Conservation (phyloP, 345 rosid species). For the Gossypium longicalyx region DNA sequence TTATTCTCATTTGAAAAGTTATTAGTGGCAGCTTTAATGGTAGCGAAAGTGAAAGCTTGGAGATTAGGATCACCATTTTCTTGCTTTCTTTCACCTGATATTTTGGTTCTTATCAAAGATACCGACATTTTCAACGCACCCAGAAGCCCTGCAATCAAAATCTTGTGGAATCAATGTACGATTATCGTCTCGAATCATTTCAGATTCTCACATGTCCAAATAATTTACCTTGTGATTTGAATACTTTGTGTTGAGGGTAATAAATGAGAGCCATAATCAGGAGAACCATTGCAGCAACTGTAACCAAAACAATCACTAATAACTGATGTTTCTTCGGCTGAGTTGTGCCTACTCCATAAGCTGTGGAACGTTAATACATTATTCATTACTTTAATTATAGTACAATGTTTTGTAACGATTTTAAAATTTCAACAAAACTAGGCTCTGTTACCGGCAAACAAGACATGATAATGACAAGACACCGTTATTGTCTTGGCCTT, state of each 20-base stretch:
- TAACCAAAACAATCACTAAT: not conserved
- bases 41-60: not conserved
- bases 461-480: not conserved
- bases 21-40: constrained; percentile 9
- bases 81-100: not conserved
- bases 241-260: not conserved
- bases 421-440: not conserved
- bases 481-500: no score
- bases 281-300: not conserved
- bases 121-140: not conserved
- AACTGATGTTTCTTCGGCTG: not conserved
- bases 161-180: not conserved
- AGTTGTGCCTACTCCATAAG: not conserved
- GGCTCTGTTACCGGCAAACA: not conserved
- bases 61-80: not conserved
- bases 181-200: not conserved
- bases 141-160: not conserved
- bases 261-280: not conserved
- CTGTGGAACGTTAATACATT: not conserved
- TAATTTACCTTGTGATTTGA: not conserved
- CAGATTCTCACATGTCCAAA: not conserved
- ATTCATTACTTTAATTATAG: not conserved
- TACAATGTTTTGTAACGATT: not conserved
- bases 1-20: constrained; percentile 19
- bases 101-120: not conserved